These are phyloP conservation scores for Starmerella scarabaei DNA, from an alignment of 805 yeast genomes.

Conservation along the genomic window DNA sequence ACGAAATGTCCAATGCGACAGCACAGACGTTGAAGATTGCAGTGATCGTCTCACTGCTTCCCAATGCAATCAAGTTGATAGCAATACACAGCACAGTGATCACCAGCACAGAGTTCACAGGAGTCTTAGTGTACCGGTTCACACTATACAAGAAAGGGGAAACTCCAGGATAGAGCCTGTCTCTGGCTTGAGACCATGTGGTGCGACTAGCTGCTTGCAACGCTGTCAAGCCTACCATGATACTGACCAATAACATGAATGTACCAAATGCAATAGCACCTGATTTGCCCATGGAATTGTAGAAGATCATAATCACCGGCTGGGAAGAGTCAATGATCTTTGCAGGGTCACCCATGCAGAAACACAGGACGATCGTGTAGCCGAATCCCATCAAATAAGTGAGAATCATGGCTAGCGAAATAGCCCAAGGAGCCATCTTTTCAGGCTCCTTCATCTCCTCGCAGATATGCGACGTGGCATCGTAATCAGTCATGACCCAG, in stretches of 20 bases:
- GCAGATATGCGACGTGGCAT: conserved; percentile 58
- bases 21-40: conserved; percentile 66
- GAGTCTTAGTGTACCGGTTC: conserved; percentile 42
- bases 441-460: conserved; percentile 52
- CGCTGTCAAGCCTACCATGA: conserved; percentile 50
- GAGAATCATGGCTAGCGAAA: conserved; percentile 34
- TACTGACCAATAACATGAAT: conserved; percentile 46
- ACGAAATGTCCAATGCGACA: conserved; percentile 54
- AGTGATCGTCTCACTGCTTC: conserved; percentile 44
- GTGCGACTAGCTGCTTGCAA: conserved; percentile 56
- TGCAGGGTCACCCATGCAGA: conserved; percentile 23
- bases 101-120: conserved; percentile 46
- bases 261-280: conserved; percentile 55
- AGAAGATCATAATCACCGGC: conserved; percentile 53
- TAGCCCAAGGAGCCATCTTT: conserved; percentile 44
- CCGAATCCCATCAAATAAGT: conserved; percentile 25
- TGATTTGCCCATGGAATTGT: conserved; percentile 47
- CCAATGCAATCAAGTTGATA: conserved; percentile 47
- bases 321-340: conserved; percentile 24
- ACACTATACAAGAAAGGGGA: conserved; percentile 32
- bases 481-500: conserved; percentile 58
- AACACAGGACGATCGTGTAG: conserved; percentile 25
- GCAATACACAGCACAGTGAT: conserved; percentile 39
- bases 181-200: conserved; percentile 66
- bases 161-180: conserved; percentile 47